Evolutionary conservation across 202 grass and related monocot genomes (phyloP).

Genomic region (Zoysia matrella): DNA sequence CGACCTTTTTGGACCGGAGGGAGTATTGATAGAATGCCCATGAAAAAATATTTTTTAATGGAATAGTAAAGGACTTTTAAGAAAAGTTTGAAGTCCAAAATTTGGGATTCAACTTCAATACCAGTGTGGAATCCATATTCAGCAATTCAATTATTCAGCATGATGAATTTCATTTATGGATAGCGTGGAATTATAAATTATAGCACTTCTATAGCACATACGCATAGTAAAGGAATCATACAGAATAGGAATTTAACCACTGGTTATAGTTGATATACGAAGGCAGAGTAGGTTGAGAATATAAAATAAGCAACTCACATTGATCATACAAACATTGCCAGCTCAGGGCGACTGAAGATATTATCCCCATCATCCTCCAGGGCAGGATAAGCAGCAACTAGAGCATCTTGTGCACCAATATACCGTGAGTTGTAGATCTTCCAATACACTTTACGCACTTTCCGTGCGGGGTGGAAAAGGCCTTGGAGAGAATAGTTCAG

Average conservation of each 20-base stretch:
- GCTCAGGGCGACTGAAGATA: conserved; percentile 78
- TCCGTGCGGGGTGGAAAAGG: conserved; percentile 91
- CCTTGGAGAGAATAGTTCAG: conserved; percentile 96
- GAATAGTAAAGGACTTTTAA: neutral
- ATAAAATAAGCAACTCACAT: conserved; percentile 45
- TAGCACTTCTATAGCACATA: conserved; percentile 14
- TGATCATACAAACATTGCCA: conserved; percentile 80
- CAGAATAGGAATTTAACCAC: neutral
- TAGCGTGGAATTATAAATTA: neutral
- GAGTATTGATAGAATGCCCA: no score
- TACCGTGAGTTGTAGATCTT: conserved; percentile 97
- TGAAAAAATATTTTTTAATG: no score
- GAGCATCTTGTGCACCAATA: conserved; percentile 86
- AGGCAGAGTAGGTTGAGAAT: neutral
- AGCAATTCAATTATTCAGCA: neutral
- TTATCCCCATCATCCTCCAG: conserved; percentile 69
- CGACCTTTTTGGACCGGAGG: no score
- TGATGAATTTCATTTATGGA: neutral
- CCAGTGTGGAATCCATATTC: neutral
- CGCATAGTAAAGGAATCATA: neutral
- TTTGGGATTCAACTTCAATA: neutral
- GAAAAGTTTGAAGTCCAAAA: neutral
- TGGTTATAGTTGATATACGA: neutral
- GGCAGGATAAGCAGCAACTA: conserved; percentile 79
- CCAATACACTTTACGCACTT: conserved; percentile 97